Evolutionary conservation across 352 stramenopile species (phyloP).

Genomic region (Phytophthora ohioensis): DNA sequence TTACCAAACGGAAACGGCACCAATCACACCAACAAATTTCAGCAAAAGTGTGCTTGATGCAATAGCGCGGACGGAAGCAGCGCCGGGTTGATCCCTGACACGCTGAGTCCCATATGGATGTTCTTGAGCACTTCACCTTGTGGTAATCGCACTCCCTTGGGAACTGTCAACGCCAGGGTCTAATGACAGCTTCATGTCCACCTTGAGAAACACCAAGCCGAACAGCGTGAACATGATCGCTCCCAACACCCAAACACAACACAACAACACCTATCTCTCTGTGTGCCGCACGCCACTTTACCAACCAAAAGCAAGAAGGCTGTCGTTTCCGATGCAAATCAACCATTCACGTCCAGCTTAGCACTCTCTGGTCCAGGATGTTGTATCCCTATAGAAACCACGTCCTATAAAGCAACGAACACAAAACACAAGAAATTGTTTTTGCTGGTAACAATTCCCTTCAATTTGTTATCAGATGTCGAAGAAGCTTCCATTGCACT

Average conservation of each 20-base stretch:
- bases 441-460: slow-evolving; percentile 50
- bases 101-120: slow-evolving; percentile 84
- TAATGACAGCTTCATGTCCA: slow-evolving; percentile 80
- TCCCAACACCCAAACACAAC: slow-evolving; percentile 65
- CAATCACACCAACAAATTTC: not conserved
- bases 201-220: slow-evolving; percentile 81
- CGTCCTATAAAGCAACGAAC: too few relatives aligned
- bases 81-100: slow-evolving; percentile 90
- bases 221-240: slow-evolving; percentile 89
- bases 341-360: too few relatives aligned
- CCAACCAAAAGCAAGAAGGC: too few relatives aligned
- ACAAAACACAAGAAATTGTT: not conserved
- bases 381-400: too few relatives aligned
- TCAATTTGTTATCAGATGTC: slow-evolving; percentile 55
- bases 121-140: slow-evolving; percentile 84
- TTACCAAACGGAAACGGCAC: slow-evolving; percentile 54
- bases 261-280: not conserved
- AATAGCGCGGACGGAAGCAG: slow-evolving; percentile 84
- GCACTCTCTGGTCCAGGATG: too few relatives aligned
- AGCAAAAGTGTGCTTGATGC: slow-evolving; percentile 44
- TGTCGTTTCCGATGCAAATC: too few relatives aligned
- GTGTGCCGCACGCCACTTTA: too few relatives aligned
- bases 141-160: slow-evolving; percentile 54
- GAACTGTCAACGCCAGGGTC: slow-evolving; percentile 62
- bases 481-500: slow-evolving; percentile 48